Conservation (phyloP, 2,329 filamentous ascomycete species). For the Chaetomiaceae sp. region DNA sequence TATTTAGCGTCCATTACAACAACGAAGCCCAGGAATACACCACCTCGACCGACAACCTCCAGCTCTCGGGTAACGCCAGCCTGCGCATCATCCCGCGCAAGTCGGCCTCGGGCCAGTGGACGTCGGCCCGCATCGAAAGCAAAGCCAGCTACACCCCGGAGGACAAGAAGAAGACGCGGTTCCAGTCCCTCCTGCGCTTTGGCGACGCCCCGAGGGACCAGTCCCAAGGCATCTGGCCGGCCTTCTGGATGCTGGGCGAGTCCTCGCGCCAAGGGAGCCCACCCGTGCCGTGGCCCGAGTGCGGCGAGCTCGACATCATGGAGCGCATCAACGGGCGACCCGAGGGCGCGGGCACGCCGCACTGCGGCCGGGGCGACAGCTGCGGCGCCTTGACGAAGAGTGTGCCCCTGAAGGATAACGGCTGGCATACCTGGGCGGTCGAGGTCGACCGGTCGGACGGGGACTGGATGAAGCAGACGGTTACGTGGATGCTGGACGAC, state of each 20-base stretch:
- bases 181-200: conserved; percentile 42
- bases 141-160: conserved; percentile 40
- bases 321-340: conserved; percentile 43
- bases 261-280: conserved; percentile 40
- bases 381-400: not conserved
- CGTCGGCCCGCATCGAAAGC: conserved; percentile 47
- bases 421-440: conserved; percentile 46
- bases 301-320: conserved; percentile 47
- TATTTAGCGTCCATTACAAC: conserved; percentile 31
- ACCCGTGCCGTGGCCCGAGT: conserved; percentile 47
- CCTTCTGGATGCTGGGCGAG: conserved; percentile 48
- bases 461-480: conserved; percentile 42
- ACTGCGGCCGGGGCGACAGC: not conserved
- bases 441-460: conserved; percentile 40
- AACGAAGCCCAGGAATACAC: conserved; percentile 47
- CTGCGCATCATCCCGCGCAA: conserved; percentile 46
- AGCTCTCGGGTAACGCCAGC: conserved; percentile 45
- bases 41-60: conserved; percentile 41
- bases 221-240: conserved; percentile 50
- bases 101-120: conserved; percentile 38
- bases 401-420: conserved; percentile 37
- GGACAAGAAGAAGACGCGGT: conserved; percentile 36
- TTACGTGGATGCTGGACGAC: conserved; percentile 35
- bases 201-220: conserved; percentile 34
- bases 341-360: conserved; percentile 40